Evolutionary conservation across 2,329 filamentous ascomycete species (phyloP), one percentile per base, ranked within the genome.

Genomic region (Trichothecium sympodiale): DNA sequence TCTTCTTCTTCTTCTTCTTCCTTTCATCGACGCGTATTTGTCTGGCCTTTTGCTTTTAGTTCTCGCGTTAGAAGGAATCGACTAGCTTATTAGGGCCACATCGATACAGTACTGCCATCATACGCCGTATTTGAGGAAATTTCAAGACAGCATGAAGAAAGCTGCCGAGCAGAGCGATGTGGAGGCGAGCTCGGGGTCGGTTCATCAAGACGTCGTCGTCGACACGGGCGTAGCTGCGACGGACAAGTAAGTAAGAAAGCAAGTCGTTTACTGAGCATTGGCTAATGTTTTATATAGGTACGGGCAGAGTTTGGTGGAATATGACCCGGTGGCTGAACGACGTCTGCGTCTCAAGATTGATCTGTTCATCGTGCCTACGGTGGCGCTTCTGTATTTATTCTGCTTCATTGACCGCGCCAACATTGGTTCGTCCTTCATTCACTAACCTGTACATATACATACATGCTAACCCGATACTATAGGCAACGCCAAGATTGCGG

Each of bases 401-500:
- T 44, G 48, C 25, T 80, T 80, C 52, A 79, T 80, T 41, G 77
- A 81, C 46, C 64, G 77, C 16, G 70, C 76, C 20, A 81, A 81
- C 46, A 78, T 82, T 34, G 77, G 74, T 74, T 51, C 39, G 56
- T 43, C 4, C 4, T 15, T 14, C 5, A 4, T 4, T 20, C 5
- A 12, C 13, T 5, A 3, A 16, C 23, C 3, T 31, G 15, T 17
- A 12, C 8, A 4, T 31, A 28, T 28, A 17, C 10, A 35, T 5
- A 33, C 29, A 16, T 17, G 32, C 18, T 34, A 17, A 34, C 14
- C 4, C 15, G 16, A 28, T 31, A 3, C n/a, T n/a, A 17, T 14
- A 79, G 75, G 78, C n/a, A 84, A 83, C 51, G 79, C 78, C 2
- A 69, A 67, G 42, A 60, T 83, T 14, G 78, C 77, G 4, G 77